These are phyloP conservation scores for Eucalyptus pauciflora DNA, from an alignment of 345 rosid species.

Conservation along the genomic window DNA sequence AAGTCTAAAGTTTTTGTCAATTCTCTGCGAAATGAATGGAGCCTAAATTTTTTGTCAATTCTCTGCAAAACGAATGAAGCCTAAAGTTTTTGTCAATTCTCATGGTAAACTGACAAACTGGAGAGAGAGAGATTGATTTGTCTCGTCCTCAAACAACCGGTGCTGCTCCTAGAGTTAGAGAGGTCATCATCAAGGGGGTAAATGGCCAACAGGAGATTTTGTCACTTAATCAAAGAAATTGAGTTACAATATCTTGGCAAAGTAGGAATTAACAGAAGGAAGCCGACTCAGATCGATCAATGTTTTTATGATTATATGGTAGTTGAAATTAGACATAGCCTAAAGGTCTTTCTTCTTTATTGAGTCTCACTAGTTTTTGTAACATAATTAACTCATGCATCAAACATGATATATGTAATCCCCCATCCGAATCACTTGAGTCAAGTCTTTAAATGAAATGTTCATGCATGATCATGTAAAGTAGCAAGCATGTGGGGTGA, in stretches of 20 bases:
- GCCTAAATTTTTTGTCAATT: too few species aligned
- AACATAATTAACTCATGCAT: background rate
- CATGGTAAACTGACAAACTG: background rate
- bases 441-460: background rate
- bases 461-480: background rate
- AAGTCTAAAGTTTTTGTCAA: too few species aligned
- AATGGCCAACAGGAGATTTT: background rate
- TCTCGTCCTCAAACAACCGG: rapidly evolving
- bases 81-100: background rate
- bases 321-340: background rate
- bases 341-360: background rate
- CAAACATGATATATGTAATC: background rate
- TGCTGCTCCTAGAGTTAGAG: background rate
- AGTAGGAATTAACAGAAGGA: background rate
- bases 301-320: background rate
- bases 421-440: background rate
- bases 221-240: background rate
- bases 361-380: background rate
- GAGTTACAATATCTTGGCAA: background rate
- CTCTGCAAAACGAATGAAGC: rapidly evolving
- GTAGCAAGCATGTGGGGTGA: background rate
- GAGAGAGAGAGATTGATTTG: background rate
- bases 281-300: rapidly evolving
- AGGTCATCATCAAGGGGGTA: too few species aligned
- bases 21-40: too few species aligned